Base-by-base conservation (phyloP, 1,284 basidiomycete species). In the Prillingera fragicola region DNA sequence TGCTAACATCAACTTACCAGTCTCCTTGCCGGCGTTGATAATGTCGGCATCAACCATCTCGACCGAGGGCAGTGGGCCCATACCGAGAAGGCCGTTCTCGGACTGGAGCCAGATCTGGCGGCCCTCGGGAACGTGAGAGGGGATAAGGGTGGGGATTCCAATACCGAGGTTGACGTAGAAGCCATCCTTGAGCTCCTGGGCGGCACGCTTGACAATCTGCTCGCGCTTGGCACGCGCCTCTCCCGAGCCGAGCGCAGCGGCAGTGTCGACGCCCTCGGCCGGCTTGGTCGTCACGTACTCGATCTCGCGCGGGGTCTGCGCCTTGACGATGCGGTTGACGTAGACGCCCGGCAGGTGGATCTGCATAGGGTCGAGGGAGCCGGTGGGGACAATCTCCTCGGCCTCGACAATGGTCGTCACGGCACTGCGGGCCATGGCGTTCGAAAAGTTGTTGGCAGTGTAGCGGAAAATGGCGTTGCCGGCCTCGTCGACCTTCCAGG, bases 21-120 rank as follows among this genome's bases (percentile, higher is more conserved):
- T 94, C 73, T 95, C 89, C 70, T 95, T 95, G 22, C 90, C 90
- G 33, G 91, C 91, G 62, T 91, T 91, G 59, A 90, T 86, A 48
- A 90, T 77, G 62, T 91, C 88, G 33, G 85, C 78, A 64, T 94
- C 89, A 14, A 91, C 76, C 64, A 88, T 75, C 29, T 84, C 78
- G 66, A 80, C 75, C 2, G 84, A 84, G 9, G 90, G 90, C 61
- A 87, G 88, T 17, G 89, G 88, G 1, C 90, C 90, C 85, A 92
- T 88, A 32, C 88, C 88, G 49, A 94, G 76, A 45, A 94, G 84
- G 33, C 89, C 89, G 60, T 94, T 94, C 75, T 94, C 89, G 62
- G 85, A 87, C 70, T 94, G 90, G 57, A 90, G 67, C 84, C 86
- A 89, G 15, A 92, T 85, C 33, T 78, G 78, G 8, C 87, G 80